Evolutionary conservation across 2,329 filamentous ascomycete species (phyloP).

Genomic region (Pseudocercospora ulei): DNA sequence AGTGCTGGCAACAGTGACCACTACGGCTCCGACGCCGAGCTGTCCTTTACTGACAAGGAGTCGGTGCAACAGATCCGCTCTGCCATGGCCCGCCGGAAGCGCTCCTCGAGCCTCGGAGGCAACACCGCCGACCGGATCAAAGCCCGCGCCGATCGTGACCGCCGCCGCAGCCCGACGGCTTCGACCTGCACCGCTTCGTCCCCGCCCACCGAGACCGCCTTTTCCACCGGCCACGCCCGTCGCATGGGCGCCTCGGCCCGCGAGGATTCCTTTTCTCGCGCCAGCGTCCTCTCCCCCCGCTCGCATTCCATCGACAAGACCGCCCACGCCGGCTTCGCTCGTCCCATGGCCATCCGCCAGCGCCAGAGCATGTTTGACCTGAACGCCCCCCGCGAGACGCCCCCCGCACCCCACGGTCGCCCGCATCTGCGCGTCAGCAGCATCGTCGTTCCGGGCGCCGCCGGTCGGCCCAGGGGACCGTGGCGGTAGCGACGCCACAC

Average conservation of each 20-base stretch:
- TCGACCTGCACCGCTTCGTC: constrained; percentile 35
- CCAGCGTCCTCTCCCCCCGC: constrained; percentile 52
- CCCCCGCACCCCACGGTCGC: constrained; percentile 9
- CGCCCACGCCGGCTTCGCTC: constrained; percentile 9
- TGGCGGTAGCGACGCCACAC: constrained; percentile 11
- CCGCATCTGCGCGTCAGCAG: constrained; percentile 15
- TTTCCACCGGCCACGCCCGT: constrained; percentile 56
- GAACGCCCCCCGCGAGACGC: constrained; percentile 13
- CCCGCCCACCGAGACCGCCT: constrained; percentile 51
- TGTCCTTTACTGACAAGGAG: constrained; percentile 25
- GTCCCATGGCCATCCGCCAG: constrained; percentile 10
- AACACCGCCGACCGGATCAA: constrained; percentile 25
- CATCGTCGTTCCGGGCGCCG: constrained; percentile 12
- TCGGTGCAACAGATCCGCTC: constrained; percentile 32
- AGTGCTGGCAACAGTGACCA: constrained; percentile 23
- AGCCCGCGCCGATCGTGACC: constrained; percentile 37
- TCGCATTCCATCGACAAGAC: constrained; percentile 50
- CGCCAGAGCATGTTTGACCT: constrained; percentile 23
- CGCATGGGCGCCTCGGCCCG: constrained; percentile 57
- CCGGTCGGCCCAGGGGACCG: constrained; percentile 11
- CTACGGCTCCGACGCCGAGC: constrained; percentile 19
- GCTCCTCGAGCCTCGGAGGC: constrained; percentile 35
- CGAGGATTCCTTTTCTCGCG: constrained; percentile 39
- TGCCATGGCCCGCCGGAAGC: constrained; percentile 45
- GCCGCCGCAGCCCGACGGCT: constrained; percentile 48